Percentiles rank a stretch among this genome's conserved stretches.
Evolutionary conservation across 169 alveolate genomes (phyloP).

Genomic region (Theileria equi): DNA sequence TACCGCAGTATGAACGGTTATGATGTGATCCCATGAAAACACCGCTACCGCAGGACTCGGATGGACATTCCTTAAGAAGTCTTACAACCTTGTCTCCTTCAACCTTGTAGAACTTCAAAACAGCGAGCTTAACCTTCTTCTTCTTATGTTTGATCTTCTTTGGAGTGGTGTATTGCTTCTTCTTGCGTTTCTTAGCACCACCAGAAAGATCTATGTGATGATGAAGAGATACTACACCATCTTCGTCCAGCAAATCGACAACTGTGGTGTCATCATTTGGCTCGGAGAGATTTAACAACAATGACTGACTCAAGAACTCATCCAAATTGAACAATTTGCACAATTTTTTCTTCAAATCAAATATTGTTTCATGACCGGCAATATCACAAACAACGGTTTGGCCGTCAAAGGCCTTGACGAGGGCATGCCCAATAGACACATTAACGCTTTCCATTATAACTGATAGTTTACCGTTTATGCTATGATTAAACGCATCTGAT

Average conservation of each 20-base stretch:
- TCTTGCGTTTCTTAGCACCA: slow-evolving; percentile 92
- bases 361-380: slow-evolving; percentile 28
- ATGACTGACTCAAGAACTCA: slow-evolving; percentile 23
- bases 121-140: slow-evolving; percentile 96
- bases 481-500: no score
- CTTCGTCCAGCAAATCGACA: slow-evolving; percentile 31
- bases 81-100: slow-evolving; percentile 93
- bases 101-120: slow-evolving; percentile 93
- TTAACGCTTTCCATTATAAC: slow-evolving; percentile 8
- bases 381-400: slow-evolving; percentile 50
- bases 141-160: slow-evolving; percentile 94
- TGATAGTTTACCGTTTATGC: no score
- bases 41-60: slow-evolving; percentile 93
- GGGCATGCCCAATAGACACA: slow-evolving; percentile 39
- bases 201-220: slow-evolving; percentile 70
- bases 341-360: slow-evolving; percentile 26
- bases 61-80: slow-evolving; percentile 92
- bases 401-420: slow-evolving; percentile 58
- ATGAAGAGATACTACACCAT: slow-evolving; percentile 7
- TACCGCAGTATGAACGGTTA: slow-evolving; percentile 98
- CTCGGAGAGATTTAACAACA: slow-evolving; percentile 51
- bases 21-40: slow-evolving; percentile 97
- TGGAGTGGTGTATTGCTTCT: slow-evolving; percentile 91
- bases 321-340: slow-evolving; percentile 13
- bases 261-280: slow-evolving; percentile 39